phyloP scores from a whole-genome alignment of 139 green algal genomes.

The Chlorella sp. region DNA sequence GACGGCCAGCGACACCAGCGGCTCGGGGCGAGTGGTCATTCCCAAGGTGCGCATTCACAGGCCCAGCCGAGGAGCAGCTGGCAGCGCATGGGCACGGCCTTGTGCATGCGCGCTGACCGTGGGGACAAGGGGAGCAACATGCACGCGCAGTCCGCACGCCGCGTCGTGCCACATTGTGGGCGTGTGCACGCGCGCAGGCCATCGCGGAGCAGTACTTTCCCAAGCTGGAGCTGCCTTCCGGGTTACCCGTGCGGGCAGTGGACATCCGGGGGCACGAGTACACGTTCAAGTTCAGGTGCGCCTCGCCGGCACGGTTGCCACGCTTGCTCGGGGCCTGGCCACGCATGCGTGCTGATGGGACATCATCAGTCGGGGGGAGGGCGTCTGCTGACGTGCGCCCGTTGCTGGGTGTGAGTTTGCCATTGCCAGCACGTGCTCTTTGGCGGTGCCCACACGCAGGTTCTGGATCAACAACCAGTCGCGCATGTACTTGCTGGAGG shows the following conservation, averaged over 20 bases:
- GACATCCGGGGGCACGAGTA: constrained; percentile 46
- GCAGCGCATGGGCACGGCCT: no score
- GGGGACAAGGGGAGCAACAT: no score
- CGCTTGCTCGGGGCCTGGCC: no score
- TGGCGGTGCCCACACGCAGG: constrained; percentile 11
- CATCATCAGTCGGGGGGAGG: neutral
- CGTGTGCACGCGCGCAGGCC: constrained; percentile 17
- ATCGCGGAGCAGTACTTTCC: constrained; percentile 58
- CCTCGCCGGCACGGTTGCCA: no score
- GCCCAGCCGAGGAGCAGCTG: no score
- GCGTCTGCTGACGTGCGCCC: neutral
- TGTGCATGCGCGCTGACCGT: no score
- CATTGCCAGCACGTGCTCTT: neutral
- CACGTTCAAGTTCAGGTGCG: constrained; percentile 50
- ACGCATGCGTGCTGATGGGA: no score
- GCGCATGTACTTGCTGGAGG: constrained; percentile 68
- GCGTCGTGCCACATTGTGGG: no score
- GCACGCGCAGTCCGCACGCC: no score
- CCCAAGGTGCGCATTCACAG: constrained; percentile 65
- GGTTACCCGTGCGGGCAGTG: constrained; percentile 36
- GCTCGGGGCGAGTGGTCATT: constrained; percentile 54
- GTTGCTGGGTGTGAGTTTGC: neutral
- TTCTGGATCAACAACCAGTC: constrained; percentile 69
- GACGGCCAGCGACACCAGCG: constrained; percentile 49
- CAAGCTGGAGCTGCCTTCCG: constrained; percentile 36